Conservation (phyloP, 768 basidiomycete species). For the Rhodosporidiobolus odoratus region DNA sequence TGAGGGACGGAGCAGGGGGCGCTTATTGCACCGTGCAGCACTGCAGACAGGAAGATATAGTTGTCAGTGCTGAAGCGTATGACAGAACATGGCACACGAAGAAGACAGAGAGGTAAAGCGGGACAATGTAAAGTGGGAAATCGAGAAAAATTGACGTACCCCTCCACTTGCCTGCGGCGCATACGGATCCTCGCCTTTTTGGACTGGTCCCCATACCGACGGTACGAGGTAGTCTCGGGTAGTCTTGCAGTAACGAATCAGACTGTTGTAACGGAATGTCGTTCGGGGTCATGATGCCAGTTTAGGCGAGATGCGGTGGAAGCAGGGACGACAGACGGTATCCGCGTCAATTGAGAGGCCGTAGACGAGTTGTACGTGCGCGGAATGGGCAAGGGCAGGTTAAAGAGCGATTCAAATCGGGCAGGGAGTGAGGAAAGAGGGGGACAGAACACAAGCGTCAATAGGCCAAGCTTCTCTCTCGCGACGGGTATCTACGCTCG, state of each 20-base stretch:
- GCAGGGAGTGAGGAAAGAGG: too few species aligned
- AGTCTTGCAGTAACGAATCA: conserved; percentile 89
- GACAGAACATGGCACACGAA: neutral
- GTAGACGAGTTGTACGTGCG: neutral
- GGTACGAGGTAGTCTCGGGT: conserved; percentile 89
- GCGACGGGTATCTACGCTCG: neutral
- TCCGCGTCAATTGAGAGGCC: too few species aligned
- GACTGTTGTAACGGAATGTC: too few species aligned
- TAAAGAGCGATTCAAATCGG: too few species aligned
- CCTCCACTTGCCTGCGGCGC: conserved; percentile 55
- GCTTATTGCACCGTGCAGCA: neutral
- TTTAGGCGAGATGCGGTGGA: neutral
- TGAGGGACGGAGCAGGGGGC: neutral
- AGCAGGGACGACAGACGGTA: neutral
- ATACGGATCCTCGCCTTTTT: conserved; percentile 86
- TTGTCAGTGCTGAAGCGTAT: too few species aligned
- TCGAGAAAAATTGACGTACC: neutral
- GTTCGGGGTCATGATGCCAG: conserved; percentile 46
- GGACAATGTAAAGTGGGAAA: neutral
- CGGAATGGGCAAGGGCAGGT: neutral
- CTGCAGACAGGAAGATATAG: neutral
- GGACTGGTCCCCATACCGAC: conserved; percentile 94
- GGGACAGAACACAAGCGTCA: neutral
- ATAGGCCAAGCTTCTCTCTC: neutral
- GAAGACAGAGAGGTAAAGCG: neutral